Base-by-base conservation (phyloP, 1,284 basidiomycete species). In the Cutaneotrichosporon sp. region DNA sequence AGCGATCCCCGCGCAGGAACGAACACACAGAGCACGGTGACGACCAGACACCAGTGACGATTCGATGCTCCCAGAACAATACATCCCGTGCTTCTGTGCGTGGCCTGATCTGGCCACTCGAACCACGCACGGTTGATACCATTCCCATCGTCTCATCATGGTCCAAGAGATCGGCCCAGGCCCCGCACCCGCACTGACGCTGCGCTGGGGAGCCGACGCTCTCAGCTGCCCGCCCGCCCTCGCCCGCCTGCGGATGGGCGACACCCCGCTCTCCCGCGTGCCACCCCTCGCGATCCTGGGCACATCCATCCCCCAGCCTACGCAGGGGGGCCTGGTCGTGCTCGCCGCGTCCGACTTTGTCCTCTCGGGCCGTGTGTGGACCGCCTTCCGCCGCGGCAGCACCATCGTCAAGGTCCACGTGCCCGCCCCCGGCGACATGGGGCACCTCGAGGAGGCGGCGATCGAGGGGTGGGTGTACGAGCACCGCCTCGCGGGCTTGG, bases 391-490 rank as follows among this genome's bases (percentile, higher is more conserved):
- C 43, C 43, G 18, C 16, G 22, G 20, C 7, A 7, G n/a, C 4
- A 10, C 20, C n/a, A 45, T 45, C 22, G 18, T 45, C 18, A 45
- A 45, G 20, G 18, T 45, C n/a, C 43, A 45, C 22, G 43, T 45
- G 7, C 43, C 43, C 4, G 43, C 16, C 20, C 43, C 43, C 4
- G 43, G 43, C 4, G n/a, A n/a, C 6, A 11, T 20, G 18, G 43
- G 43, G 18, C 4, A 7, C 18, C 43, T 45, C 18, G 43, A 45
- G 43, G 43, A 45, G 20, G 43, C 43, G 43, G 43, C 43, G 18
- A 22, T 22, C 20, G 51, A 53, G 51, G 51, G 25, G 31, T 53
- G 51, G 53, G 27, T 54, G 9, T 55, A 45, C 25, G 54, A 55
- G 33, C 33, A 22, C 6, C 33, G 20, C 33, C 34, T 53, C 33